Evolutionary conservation across 306 rosid species (phyloP), one percentile per base, ranked within the genome.

Genomic region (Dryas octopetala): DNA sequence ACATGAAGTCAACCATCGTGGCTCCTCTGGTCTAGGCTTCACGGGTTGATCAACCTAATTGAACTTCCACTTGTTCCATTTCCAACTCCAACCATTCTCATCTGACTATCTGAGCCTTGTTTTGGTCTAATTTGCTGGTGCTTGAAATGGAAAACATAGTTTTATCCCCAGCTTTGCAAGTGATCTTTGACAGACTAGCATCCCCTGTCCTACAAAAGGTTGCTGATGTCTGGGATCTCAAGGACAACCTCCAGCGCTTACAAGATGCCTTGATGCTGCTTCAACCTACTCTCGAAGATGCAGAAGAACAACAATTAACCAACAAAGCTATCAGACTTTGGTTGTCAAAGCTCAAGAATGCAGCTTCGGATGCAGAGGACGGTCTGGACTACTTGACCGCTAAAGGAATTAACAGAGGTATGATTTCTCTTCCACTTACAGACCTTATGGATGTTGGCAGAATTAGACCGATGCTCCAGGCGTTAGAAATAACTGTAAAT

Each of bases 81-180:
- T 28, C 32, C 32, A 28, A 2, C 32, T 28, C 32, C 32, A 28
- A 52, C 57, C 17, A 52, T 15, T 52, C 57, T 52, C 17, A 5
- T 55, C 61, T 55, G 32, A 19, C 19, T 9, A 51, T 14, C 55
- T 51, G 1, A 51, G 55, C 55, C 55, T 51, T 51, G 55, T 51
- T 51, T 14, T 51, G 55, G 55, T 51, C 16, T 54, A 45, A 45
- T 51, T 19, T 19, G 19, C 14, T 51, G 55, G 12, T 51, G 55
- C 17, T 51, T 19, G n/a, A 48, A 5, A 60, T 48, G n/a, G 69
- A 10, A 38, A 70, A 41, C 5, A 1, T 49, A 49, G 32, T 74
- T 74, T 16, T 74, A 6, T 7, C 70, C 14, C 68, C 70, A 63
- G n/a, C 63, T 38, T 38, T 76, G n/a, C 79, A 66, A 47, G 73